Percentiles rank a stretch among this genome's conserved stretches.
Evolutionary conservation across 495 filamentous ascomycete genomes (phyloP).

Genomic region (Talaromyces borbonicus): DNA sequence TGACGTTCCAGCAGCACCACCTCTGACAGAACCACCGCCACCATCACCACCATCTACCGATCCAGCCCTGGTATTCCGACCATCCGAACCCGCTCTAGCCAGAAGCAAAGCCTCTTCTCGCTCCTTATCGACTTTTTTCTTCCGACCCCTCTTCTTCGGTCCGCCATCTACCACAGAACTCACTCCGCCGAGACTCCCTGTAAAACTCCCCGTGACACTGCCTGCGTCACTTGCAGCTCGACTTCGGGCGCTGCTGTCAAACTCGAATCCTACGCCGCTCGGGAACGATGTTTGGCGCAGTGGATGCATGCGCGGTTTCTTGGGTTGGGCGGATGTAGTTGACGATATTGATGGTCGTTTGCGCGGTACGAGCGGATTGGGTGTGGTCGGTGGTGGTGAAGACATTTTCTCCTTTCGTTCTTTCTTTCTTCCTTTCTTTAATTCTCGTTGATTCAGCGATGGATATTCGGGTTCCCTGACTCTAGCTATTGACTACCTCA

Average conservation of each 20-base stretch:
- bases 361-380: constrained; percentile 25
- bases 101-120: constrained; percentile 43
- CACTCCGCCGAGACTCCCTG: constrained; percentile 42
- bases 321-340: constrained; percentile 24
- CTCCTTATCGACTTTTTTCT: constrained; percentile 48
- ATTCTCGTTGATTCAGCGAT: constrained; percentile 5
- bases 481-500: too few relatives aligned
- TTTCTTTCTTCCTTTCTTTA: too few relatives aligned
- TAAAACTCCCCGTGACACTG: constrained; percentile 56
- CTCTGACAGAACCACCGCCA: constrained; percentile 34
- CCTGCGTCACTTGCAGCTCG: constrained; percentile 48
- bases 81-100: constrained; percentile 29
- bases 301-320: constrained; percentile 49
- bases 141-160: constrained; percentile 53
- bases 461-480: too few relatives aligned
- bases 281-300: constrained; percentile 88
- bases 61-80: constrained; percentile 33
- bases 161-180: constrained; percentile 39
- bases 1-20: constrained; percentile 25
- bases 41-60: constrained; percentile 32
- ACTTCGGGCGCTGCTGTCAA: constrained; percentile 45
- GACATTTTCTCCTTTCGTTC: constrained; percentile 37
- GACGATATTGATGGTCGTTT: constrained; percentile 37
- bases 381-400: constrained; percentile 30
- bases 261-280: constrained; percentile 45